Evolutionary conservation across 495 filamentous ascomycete genomes (phyloP).

Genomic region (Cryomyces minteri): DNA sequence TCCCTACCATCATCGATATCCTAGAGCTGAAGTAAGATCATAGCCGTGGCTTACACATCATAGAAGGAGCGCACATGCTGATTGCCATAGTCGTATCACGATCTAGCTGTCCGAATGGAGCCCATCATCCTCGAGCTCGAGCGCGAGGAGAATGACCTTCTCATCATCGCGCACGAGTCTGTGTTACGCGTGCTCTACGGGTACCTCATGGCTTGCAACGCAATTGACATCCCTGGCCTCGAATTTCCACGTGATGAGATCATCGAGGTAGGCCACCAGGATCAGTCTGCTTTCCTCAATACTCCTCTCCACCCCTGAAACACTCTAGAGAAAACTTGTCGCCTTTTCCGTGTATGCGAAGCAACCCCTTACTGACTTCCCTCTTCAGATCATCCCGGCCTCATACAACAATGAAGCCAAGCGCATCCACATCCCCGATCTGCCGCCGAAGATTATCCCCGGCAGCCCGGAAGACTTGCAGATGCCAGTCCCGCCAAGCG

Average conservation of each 20-base stretch:
- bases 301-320: neutral
- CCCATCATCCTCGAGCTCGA: constrained; percentile 97
- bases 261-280: constrained; percentile 46
- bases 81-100: constrained; percentile 72
- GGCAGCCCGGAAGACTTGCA: constrained; percentile 68
- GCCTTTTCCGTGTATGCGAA: neutral
- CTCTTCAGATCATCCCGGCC: constrained; percentile 71
- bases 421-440: constrained; percentile 57
- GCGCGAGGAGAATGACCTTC: constrained; percentile 86
- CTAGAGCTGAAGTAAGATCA: constrained; percentile 67
- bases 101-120: constrained; percentile 93
- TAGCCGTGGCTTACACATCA: neutral
- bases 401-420: constrained; percentile 92
- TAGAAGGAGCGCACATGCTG: constrained; percentile 6
- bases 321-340: neutral
- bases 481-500: constrained; percentile 55
- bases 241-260: constrained; percentile 94
- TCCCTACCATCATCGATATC: constrained; percentile 94
- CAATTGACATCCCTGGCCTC: constrained; percentile 84
- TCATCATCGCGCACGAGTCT: constrained; percentile 96
- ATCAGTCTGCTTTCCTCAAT: neutral
- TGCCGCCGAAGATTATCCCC: constrained; percentile 43
- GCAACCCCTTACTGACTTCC: neutral
- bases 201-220: constrained; percentile 96
- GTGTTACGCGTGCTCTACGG: constrained; percentile 92